Evolutionary conservation across 2,329 filamentous ascomycete genomes (phyloP), one percentile per base, ranked within the genome.

Genomic region (Monosporascus sp.): DNA sequence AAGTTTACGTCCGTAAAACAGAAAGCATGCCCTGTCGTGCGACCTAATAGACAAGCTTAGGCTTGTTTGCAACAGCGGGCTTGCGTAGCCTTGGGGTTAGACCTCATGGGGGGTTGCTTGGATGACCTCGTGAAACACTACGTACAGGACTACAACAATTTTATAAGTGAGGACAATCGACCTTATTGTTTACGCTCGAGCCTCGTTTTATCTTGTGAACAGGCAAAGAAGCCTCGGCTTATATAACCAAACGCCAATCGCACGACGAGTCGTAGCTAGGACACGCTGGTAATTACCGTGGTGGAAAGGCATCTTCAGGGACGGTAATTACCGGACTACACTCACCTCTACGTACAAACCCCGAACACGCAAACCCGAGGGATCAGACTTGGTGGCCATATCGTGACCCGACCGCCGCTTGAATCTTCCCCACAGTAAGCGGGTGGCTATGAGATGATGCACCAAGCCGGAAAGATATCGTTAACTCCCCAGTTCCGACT

Each of bases 1-100:
- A 60, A 48, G 54, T 60, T 66, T 66, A 66, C 64, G 64, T 52
- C 58, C 63, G 64, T 66, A 66, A 65, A 62, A 60, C 54, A 57
- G 53, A 14, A 14, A 56, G 57, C 57, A 54, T 56, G 52, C 46
- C 27, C 58, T 62, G 58, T 53, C n/a, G 60, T 62, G 57, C 31
- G 36, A 62, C 58, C 42, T 54, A 56, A 56, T 51, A 56, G 50
- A 54, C 55, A 55, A 52, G 57, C 47, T 55, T 56, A 56, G 49
- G 51, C 45, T 54, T 51, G 52, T 49, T 46, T 52, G 37, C 48
- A 24, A 47, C 51, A 47, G 48, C 50, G 25, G 39, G 49, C 45
- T 54, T 47, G 58, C 53, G 53, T 50, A 34, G 39, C 53, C 36
- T 49, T 49, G 37, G 31, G 39, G 22, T 44, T 15, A 46, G 42